A percentile compares a stretch with the other conserved stretches of the same genome.
Conservation (phyloP, 1,284 basidiomycete genomes). For the Moniliophthora roreri region DNA sequence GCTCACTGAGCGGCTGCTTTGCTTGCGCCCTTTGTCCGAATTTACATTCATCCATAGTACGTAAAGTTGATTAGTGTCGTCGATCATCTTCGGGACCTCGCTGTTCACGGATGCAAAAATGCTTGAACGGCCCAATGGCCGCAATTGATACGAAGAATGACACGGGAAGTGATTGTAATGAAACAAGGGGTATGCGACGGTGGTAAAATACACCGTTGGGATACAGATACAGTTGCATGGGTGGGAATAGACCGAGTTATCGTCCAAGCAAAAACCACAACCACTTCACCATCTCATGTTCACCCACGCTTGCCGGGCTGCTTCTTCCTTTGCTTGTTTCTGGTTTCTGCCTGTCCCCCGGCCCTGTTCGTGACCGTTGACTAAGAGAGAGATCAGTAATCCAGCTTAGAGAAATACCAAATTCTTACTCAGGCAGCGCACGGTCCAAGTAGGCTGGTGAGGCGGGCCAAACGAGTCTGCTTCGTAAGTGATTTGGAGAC, state of each 20-base stretch:
- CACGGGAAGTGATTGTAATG: no score
- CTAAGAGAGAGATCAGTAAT: slow-evolving; percentile 26
- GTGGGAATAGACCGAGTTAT: no score
- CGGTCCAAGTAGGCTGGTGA: slow-evolving; percentile 55
- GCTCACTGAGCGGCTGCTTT: no score
- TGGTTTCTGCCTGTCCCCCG: slow-evolving; percentile 47
- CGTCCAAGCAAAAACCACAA: slow-evolving; percentile 24
- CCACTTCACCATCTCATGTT: slow-evolving; percentile 44
- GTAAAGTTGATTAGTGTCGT: no score
- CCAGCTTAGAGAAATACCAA: not conserved
- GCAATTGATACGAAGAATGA: no score
- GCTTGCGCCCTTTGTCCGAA: no score
- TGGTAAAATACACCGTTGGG: no score
- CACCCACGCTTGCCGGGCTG: slow-evolving; percentile 48
- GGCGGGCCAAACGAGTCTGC: slow-evolving; percentile 44
- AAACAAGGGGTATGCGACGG: no score
- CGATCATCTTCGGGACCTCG: no score
- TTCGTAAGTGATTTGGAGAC: slow-evolving; percentile 39
- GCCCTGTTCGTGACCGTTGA: slow-evolving; percentile 43
- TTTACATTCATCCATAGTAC: no score
- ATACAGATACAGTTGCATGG: slow-evolving; percentile 10
- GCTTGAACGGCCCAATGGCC: no score
- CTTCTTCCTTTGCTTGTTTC: slow-evolving; percentile 57
- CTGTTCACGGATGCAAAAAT: no score
- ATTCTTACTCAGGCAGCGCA: slow-evolving; percentile 42